Evolutionary conservation across 2,329 filamentous ascomycete species (phyloP).

Genomic region (Alternaria dauci): DNA sequence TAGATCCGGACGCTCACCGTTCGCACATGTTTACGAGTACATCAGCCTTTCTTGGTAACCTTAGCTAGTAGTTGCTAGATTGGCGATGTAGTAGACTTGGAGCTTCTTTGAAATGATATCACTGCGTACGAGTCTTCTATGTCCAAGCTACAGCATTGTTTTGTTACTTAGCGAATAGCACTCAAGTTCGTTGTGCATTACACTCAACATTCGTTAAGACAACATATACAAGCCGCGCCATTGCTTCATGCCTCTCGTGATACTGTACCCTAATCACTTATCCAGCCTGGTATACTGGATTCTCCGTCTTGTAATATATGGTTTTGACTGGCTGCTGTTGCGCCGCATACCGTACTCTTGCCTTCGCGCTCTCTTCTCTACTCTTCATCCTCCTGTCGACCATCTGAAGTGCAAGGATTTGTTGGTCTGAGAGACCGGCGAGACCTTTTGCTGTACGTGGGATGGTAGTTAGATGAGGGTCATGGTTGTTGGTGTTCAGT

Average conservation of each 20-base stretch:
- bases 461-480: background rate
- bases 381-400: constrained; percentile 11
- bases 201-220: background rate
- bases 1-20: too few species aligned
- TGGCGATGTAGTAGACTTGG: background rate
- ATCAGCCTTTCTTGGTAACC: background rate
- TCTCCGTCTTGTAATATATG: constrained; percentile 14
- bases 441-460: background rate
- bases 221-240: background rate
- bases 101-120: too few species aligned
- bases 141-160: too few species aligned
- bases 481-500: background rate
- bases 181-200: background rate
- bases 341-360: background rate
- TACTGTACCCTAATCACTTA: background rate
- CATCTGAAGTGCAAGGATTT: background rate
- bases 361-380: constrained; percentile 1
- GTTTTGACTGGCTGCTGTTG: constrained; percentile 6
- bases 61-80: background rate
- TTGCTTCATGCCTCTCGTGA: too few species aligned
- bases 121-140: too few species aligned
- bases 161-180: background rate
- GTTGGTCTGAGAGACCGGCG: background rate
- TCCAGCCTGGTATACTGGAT: constrained; percentile 14
- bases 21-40: background rate